Base-by-base conservation (phyloP, 441 rosid species). In the Croton laevigatus region DNA sequence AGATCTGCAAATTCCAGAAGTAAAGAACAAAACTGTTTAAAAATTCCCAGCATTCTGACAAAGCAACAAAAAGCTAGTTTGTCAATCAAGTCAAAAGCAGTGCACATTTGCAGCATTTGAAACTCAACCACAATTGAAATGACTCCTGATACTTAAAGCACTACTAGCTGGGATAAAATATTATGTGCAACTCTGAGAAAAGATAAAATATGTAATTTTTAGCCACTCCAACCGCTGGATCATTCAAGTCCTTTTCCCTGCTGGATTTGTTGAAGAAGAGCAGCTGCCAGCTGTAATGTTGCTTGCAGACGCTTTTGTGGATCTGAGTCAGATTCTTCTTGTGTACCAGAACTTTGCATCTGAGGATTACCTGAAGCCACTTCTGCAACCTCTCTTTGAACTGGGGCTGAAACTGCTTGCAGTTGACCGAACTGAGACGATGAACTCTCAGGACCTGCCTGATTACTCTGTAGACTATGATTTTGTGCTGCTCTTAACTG, bases 201-300 rank as follows among this genome's bases (percentile, higher is more conserved):
- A 19, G 54, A 16, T 16, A 12, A 6, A 62, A 17, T 27, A 27
- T 27, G 32, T 2, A 68, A 16, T 34, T 59, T 17, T 32, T 59
- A 42, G 55, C 12, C 59, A 38, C 32, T 40, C 42, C 42, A 53
- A 17, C 60, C 20, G 19, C 27, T 9, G 9, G 27, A 14, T 20
- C 4, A 7, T 23, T 42, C 74, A 93, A 44, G 82, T 83, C 89
- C 88, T 81, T 89, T 91, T 58, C 91, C 88, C 73, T 87, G 96
- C 77, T 94, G 98, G 78, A 95, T 89, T 81, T 92, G 99, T 71
- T 95, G 96, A 78, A 95, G 98, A 80, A 95, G 97, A 61, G 97
- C 88, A 59, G 97, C 99, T 53, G 99, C 98, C 19, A 95, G 87
- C 78, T 92, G 92, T 57, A 95, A 82, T 44, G 99, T 95, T 60